phyloP scores from a whole-genome alignment of 768 basidiomycete genomes.

The Cyclocybe cylindracea region DNA sequence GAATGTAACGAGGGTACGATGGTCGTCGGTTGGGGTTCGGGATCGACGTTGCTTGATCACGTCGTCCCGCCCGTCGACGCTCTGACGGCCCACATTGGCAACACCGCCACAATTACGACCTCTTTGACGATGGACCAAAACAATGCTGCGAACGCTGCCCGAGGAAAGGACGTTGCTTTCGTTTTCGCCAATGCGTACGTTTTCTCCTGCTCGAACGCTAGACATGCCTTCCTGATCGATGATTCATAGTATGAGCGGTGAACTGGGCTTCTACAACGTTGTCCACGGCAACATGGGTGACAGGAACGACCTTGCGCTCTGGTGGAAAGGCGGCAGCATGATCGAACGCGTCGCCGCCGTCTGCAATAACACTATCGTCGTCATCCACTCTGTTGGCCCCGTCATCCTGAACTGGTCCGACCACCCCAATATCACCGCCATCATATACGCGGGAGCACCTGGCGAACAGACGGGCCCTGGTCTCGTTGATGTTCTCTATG shows the following conservation, averaged over 20 bases:
- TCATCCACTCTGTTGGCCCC: slow-evolving; percentile 78
- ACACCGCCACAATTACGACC: slow-evolving; percentile 39
- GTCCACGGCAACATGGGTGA: slow-evolving; percentile 68
- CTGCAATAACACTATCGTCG: slow-evolving; percentile 78
- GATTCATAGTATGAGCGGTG: slow-evolving; percentile 44
- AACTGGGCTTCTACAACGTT: slow-evolving; percentile 54
- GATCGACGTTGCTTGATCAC: slow-evolving; percentile 46
- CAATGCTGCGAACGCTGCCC: slow-evolving; percentile 39
- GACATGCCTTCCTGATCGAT: slow-evolving; percentile 15
- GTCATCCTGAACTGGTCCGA: slow-evolving; percentile 73
- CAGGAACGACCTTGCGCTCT: slow-evolving; percentile 56
- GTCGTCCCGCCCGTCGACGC: slow-evolving; percentile 49
- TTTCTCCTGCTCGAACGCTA: slow-evolving; percentile 1
- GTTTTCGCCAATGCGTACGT: slow-evolving; percentile 62
- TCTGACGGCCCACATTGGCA: slow-evolving; percentile 39
- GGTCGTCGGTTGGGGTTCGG: slow-evolving; percentile 60
- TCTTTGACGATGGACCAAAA: slow-evolving; percentile 45
- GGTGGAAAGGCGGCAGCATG: slow-evolving; percentile 56
- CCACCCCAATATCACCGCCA: slow-evolving; percentile 71
- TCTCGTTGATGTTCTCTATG: slow-evolving; percentile 78
- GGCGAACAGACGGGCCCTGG: slow-evolving; percentile 83
- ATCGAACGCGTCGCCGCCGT: slow-evolving; percentile 60
- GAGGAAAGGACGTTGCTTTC: slow-evolving; percentile 54
- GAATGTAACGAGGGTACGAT: slow-evolving; percentile 61
- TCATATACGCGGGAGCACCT: slow-evolving; percentile 53